Base-by-base conservation (phyloP, 2,329 filamentous ascomycete species). In the Capronia coronata region DNA sequence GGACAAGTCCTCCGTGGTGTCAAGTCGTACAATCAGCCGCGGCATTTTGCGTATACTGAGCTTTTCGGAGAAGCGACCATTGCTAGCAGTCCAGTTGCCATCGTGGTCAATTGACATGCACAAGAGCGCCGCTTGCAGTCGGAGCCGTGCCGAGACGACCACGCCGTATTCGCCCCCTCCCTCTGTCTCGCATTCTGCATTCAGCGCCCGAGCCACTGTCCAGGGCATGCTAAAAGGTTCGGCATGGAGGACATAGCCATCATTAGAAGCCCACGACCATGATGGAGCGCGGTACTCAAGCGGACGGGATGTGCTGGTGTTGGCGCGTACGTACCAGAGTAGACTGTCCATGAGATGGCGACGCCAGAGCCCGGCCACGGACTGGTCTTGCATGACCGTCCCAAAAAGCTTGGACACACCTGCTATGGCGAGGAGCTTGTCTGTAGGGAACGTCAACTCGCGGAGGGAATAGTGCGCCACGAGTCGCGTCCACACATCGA, bases 401-500 rank as follows among this genome's bases (percentile, higher is more conserved):
- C 46, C 42, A 23, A 56, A 44, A 11, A 51, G 25, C 32, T 53
- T 46, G 3, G 49, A 37, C 29, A 58, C 43, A 9, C 53, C 56
- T 27, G 56, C 52, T 10, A 58, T 49, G 9, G 56, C 56, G n/a
- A 53, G 46, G 10, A 58, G 43, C 37, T 50, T 52, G 34, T 58
- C 56, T 18, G 25, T 43, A 7, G 45, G 48, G 23, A 44, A 56
- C 4, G 53, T 56, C 18, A 58, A 30, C 4, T 41, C 21, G n/a
- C 54, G 49, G 8, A 43, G 45, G 2, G 52, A 50, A 34, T 52
- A 55, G 21, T 51, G 51, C 11, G 46, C 32, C 9, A 53, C 46
- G 27, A 53, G 46, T 18, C 42, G 41, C 11, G 50, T 43, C 50
- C 50, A 53, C 2, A 49, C 42, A 2, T 35, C 21, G n/a, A 49